Evolutionary conservation across 2,329 filamentous ascomycete species (phyloP), one percentile per base, ranked within the genome.

Genomic region (Colletotrichum falcatum): DNA sequence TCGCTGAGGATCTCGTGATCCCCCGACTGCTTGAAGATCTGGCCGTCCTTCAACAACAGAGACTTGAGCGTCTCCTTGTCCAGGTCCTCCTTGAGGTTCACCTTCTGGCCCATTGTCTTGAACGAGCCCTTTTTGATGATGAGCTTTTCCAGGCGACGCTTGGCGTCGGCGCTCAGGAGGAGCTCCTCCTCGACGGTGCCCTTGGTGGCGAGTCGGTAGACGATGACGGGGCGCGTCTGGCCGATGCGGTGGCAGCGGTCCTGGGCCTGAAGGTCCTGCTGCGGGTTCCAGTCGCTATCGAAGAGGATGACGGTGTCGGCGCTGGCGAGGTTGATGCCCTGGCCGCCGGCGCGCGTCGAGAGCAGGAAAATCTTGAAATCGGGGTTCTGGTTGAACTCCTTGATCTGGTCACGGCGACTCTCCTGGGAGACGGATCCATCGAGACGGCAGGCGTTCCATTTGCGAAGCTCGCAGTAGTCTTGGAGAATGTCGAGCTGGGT

Each of bases 221-320:
- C 92, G 26, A 99, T 90, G 1, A 99, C 96, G 0, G 96, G 96
- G 2, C 91, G 88, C 0, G 91, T 97, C 79, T 99, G 96, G 0
- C 96, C 96, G 73, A 99, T 98, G 16, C 96, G 90, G 78, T 99
- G 96, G 0, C 94, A 94, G 6, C 96, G 93, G 77, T 99, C 96
- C 81, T 98, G 96, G 0, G 96, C 96, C 78, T 99, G 96, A 0
- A 99, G 85, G 79, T 99, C 96, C 78, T 98, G 95, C 79, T 99
- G 96, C 0, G 96, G 96, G 76, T 99, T 99, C 90, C 95, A 98
- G 76, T 97, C 89, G 2, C 83, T 90, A 79, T 98, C 95, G 75
- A 96, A 98, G 0, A 98, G 85, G 55, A 98, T 92, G 14, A 98
- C 95, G 0, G 95, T 98, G 75, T 98, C 95, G 0, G 95, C 95